A percentile compares a stretch with the other conserved stretches of the same genome.
Evolutionary conservation across 352 stramenopile genomes (phyloP).

Genomic region (Phytopythium litorale): DNA sequence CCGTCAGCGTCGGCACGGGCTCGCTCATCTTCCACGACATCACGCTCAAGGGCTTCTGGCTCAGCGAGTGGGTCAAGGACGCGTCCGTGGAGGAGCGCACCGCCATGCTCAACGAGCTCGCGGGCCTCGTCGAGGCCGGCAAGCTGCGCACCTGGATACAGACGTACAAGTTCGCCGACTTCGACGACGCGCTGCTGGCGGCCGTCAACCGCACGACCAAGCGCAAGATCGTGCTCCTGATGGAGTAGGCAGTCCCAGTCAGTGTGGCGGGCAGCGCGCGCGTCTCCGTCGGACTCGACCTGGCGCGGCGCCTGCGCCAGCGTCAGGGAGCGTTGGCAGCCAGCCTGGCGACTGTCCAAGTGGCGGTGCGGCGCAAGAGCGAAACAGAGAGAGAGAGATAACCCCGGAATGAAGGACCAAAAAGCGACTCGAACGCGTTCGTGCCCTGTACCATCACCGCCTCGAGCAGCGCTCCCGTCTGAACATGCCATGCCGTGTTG

Average conservation of each 20-base stretch:
- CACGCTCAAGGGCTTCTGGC: conserved; percentile 84
- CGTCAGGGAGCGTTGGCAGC: not conserved
- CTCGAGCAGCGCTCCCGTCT: not conserved
- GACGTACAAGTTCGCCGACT: conserved; percentile 85
- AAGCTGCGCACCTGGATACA: conserved; percentile 84
- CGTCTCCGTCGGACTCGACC: not conserved
- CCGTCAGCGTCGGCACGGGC: conserved; percentile 58
- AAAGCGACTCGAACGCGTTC: conserved; percentile 15
- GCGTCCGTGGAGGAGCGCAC: conserved; percentile 53
- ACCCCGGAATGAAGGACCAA: conserved; percentile 21
- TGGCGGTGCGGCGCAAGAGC: not conserved
- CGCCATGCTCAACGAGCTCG: conserved; percentile 68
- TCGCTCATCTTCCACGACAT: conserved; percentile 88
- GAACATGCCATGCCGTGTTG: not conserved
- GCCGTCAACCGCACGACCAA: conserved; percentile 78
- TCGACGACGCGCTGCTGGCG: conserved; percentile 68
- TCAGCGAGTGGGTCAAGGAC: conserved; percentile 80
- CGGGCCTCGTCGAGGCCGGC: conserved; percentile 54
- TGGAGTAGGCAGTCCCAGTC: conserved; percentile 46
- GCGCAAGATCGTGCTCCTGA: conserved; percentile 80
- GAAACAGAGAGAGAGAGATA: conserved; percentile 3
- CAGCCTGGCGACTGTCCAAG: not conserved
- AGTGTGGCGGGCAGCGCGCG: not conserved
- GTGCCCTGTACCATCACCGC: conserved; percentile 10
- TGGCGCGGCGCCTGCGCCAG: not conserved